Percentiles rank a stretch among this genome's conserved stretches.
Evolutionary conservation across 1,284 basidiomycete species (phyloP).

Genomic region (Fomitopsis schrenkii): DNA sequence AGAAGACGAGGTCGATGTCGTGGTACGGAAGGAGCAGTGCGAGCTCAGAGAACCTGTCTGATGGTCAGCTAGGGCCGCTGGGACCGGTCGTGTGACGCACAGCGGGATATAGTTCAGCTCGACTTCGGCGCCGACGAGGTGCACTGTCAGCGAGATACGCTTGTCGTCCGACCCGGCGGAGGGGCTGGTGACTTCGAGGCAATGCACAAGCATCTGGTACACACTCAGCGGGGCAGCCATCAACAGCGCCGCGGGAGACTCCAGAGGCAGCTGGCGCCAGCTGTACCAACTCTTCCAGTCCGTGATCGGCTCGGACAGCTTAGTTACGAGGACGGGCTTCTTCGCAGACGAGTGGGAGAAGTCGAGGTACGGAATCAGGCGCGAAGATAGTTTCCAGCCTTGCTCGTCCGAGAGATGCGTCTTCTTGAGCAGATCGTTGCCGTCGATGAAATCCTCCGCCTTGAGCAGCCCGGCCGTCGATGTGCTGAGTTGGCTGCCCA

Average conservation of each 20-base stretch:
- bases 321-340: neutral
- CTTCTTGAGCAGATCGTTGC: neutral
- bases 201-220: neutral
- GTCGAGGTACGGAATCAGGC: neutral
- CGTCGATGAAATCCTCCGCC: neutral
- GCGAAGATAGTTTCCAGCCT: neutral
- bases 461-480: neutral
- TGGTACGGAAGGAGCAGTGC: neutral
- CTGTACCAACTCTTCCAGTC: neutral
- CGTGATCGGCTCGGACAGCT: neutral
- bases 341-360: neutral
- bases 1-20: neutral
- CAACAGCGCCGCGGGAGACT: neutral
- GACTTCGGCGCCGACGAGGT: neutral
- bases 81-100: neutral
- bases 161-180: neutral
- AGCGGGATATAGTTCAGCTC: neutral
- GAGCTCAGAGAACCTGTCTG: neutral
- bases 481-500: neutral
- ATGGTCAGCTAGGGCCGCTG: neutral
- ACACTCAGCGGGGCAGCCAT: neutral
- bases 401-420: neutral
- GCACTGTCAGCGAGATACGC: neutral
- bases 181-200: neutral
- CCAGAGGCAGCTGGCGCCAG: neutral